Base-by-base conservation (phyloP, 306 rosid genomes). In the Quercus dentata region DNA sequence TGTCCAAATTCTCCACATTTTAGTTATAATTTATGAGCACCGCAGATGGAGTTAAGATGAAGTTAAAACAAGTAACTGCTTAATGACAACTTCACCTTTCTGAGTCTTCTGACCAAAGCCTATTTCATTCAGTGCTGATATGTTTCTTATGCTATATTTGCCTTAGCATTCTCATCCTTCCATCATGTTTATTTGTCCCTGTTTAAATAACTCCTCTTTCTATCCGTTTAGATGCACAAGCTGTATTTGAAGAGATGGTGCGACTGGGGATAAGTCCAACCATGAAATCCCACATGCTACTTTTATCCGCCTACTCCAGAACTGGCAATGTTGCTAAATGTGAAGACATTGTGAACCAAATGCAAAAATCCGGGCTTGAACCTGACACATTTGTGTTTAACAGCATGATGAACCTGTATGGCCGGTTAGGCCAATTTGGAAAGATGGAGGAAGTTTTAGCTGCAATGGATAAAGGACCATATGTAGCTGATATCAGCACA, bases 201-300 rank as follows among this genome's bases (percentile, higher is more conserved):
- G 33, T 46, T 44, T 5, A 4, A 33, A 5, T 63, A 12, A 35
- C 18, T 56, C 17, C 17, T 65, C 10, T 41, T 28, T 41, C 56
- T 18, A n/a, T 77, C 25, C 17, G 5, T 54, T 58, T 78, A 93
- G 97, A 93, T 78, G 97, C 99, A 8, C 86, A 89, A 82, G 85
- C 89, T 23, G 80, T 84, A 61, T 95, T 95, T 76, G 86, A 93
- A 72, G 96, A 91, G 77, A 95, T 91, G 98, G 90, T 85, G 78
- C 86, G 89, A 82, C 81, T 90, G 57, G 98, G 98, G 73, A 91
- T 95, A 64, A 91, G 86, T 35, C 98, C 97, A 79, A 93, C 98
- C 51, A 91, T 91, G 94, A 95, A 93, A 81, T 95, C 99, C 75
- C 98, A 93, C 79, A 91, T 93, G 99, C 90, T 93, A 69, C 98